Percentiles rank a stretch among this genome's conserved stretches.
phyloP scores from a whole-genome alignment of 495 filamentous ascomycete genomes.

The Peziza echinospora region DNA sequence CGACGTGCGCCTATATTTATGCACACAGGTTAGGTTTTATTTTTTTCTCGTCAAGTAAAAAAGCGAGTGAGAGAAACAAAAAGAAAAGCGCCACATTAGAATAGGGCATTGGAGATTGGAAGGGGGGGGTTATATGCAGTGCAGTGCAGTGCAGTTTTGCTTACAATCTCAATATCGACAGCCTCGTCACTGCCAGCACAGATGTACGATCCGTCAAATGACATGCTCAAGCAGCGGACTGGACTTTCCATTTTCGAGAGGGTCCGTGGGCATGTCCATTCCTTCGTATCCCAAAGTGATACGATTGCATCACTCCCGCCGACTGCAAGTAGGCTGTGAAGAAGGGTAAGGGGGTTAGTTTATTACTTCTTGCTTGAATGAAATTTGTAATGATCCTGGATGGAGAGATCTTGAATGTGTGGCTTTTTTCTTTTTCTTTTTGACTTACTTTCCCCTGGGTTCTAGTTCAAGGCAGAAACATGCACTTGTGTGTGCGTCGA shows the following conservation, averaged over 20 bases:
- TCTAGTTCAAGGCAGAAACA: slow-evolving; percentile 18
- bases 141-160: too few species aligned
- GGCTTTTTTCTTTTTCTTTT: too few species aligned
- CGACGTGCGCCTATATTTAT: slow-evolving; percentile 47
- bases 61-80: slow-evolving; percentile 15
- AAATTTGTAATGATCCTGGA: slow-evolving; percentile 26
- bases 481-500: slow-evolving; percentile 18
- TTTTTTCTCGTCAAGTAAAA: background rate
- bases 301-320: slow-evolving; percentile 80
- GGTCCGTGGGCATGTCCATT: slow-evolving; percentile 76
- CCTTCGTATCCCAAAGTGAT: slow-evolving; percentile 72
- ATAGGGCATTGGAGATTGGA: background rate
- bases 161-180: slow-evolving; percentile 48
- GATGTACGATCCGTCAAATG: slow-evolving; percentile 35
- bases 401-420: slow-evolving; percentile 20
- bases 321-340: slow-evolving; percentile 59
- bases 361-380: slow-evolving; percentile 59
- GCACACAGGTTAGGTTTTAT: slow-evolving; percentile 5
- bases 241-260: slow-evolving; percentile 55
- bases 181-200: slow-evolving; percentile 82
- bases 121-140: background rate
- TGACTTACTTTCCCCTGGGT: slow-evolving; percentile 11
- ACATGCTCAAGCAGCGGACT: slow-evolving; percentile 52
- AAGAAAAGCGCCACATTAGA: too few species aligned
- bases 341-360: slow-evolving; percentile 50